Evolutionary conservation across 805 yeast species (phyloP).

Genomic region (Metschnikowia drakensbergensis): DNA sequence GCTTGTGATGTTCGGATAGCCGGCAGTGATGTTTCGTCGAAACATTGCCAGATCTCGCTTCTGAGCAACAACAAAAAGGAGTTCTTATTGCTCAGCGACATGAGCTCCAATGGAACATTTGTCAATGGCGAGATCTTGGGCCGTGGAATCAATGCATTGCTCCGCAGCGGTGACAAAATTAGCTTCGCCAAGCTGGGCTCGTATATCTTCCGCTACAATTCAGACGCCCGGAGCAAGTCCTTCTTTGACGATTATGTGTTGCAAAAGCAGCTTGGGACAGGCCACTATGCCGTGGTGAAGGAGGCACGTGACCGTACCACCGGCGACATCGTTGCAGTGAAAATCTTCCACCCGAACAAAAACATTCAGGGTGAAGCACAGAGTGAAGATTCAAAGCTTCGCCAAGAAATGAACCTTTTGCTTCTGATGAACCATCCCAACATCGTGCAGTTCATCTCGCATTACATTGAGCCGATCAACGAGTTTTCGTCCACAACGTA

Average conservation of each 20-base stretch:
- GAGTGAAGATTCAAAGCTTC: constrained; percentile 36
- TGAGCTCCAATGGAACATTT: constrained; percentile 63
- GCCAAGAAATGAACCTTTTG: constrained; percentile 65
- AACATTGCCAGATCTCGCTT: constrained; percentile 54
- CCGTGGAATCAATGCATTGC: constrained; percentile 43
- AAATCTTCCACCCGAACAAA: constrained; percentile 61
- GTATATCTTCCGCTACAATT: constrained; percentile 45
- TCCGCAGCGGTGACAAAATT: constrained; percentile 63
- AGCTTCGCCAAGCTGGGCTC: constrained; percentile 51
- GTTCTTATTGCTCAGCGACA: constrained; percentile 49
- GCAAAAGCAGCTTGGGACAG: constrained; percentile 64
- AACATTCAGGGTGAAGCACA: constrained; percentile 21
- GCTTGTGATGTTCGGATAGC: constrained; percentile 52
- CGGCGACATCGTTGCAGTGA: constrained; percentile 66
- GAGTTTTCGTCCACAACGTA: constrained; percentile 54
- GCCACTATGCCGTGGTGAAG: constrained; percentile 79
- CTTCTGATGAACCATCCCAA: constrained; percentile 66
- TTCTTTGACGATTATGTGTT: constrained; percentile 56
- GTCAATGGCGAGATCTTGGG: constrained; percentile 56
- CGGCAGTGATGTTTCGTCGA: constrained; percentile 63
- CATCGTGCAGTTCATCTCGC: constrained; percentile 61
- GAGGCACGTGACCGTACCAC: constrained; percentile 57
- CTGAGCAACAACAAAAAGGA: constrained; percentile 33
- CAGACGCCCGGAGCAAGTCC: constrained; percentile 30
- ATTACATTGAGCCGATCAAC: constrained; percentile 49